phyloP scores from a whole-genome alignment of 2,329 filamentous ascomycete species.

The Pestalotiopsis sp. region DNA sequence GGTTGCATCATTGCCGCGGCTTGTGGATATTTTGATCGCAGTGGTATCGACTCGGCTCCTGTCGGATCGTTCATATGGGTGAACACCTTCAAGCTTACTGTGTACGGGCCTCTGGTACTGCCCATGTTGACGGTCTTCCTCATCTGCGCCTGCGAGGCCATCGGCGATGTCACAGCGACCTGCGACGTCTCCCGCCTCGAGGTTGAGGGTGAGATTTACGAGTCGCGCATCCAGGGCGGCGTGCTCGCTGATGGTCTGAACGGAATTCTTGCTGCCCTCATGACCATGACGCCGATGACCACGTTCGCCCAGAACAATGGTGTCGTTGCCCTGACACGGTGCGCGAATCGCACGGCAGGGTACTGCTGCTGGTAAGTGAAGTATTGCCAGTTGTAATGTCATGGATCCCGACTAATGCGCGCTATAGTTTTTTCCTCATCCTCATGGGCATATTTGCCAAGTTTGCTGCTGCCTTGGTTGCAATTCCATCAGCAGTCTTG shows the following conservation, averaged over 20 bases:
- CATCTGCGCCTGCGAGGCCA: constrained; percentile 76
- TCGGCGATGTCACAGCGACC: constrained; percentile 78
- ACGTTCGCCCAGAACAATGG: constrained; percentile 85
- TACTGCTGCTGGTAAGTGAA: constrained; percentile 65
- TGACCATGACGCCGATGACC: constrained; percentile 78
- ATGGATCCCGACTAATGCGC: constrained; percentile 5
- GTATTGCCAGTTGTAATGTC: not conserved
- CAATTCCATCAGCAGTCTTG: constrained; percentile 68
- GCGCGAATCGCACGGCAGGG: constrained; percentile 78
- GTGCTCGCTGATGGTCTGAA: constrained; percentile 77
- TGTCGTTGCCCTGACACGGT: constrained; percentile 78
- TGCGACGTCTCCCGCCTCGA: constrained; percentile 78
- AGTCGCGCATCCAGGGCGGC: constrained; percentile 77
- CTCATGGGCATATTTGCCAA: constrained; percentile 83
- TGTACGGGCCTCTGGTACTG: constrained; percentile 74
- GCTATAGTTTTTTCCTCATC: constrained; percentile 64
- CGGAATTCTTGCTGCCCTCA: constrained; percentile 72
- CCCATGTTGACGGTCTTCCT: constrained; percentile 70
- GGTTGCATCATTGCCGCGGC: constrained; percentile 80
- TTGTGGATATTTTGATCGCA: constrained; percentile 74
- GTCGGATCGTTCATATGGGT: constrained; percentile 78
- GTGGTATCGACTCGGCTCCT: constrained; percentile 70
- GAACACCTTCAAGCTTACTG: constrained; percentile 69
- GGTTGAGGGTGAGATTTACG: constrained; percentile 70
- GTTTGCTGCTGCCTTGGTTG: constrained; percentile 76